phyloP scores from a whole-genome alignment of 2,329 filamentous ascomycete species.

The Monosporascus sp. region DNA sequence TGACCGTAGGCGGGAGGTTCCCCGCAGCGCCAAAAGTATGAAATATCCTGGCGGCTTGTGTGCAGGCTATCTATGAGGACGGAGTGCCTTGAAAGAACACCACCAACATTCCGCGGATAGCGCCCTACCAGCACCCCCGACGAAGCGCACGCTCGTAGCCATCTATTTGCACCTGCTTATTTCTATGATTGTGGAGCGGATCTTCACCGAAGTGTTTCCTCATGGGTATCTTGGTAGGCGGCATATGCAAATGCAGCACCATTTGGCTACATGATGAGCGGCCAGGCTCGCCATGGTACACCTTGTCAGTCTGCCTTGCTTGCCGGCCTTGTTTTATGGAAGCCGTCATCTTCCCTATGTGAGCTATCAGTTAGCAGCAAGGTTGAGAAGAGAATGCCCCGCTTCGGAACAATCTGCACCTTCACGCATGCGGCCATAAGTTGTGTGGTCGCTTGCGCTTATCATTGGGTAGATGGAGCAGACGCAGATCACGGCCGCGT shows the following conservation, averaged over 20 bases:
- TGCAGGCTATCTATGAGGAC: background rate
- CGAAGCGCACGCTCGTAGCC: background rate
- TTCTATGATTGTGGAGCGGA: background rate
- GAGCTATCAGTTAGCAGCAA: background rate
- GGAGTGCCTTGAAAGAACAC: background rate
- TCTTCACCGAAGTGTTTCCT: background rate
- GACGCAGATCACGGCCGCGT: conserved; percentile 15
- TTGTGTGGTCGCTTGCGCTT: background rate
- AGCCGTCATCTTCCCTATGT: conserved; percentile 5
- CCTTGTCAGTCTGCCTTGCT: conserved; percentile 12
- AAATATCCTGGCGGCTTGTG: background rate
- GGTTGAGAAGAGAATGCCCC: background rate
- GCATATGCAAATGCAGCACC: conserved; percentile 16
- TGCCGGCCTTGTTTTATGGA: background rate
- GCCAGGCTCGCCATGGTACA: background rate
- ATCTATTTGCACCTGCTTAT: background rate
- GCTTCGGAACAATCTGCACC: background rate
- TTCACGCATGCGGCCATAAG: background rate
- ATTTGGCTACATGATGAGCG: conserved; percentile 4
- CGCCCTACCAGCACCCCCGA: background rate
- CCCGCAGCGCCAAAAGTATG: background rate
- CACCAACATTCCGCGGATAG: background rate
- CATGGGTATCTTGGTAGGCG: conserved; percentile 13
- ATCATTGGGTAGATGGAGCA: background rate
- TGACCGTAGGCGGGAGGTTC: background rate